phyloP scores from a whole-genome alignment of 768 basidiomycete species.

The Tephrocybe sp. region DNA sequence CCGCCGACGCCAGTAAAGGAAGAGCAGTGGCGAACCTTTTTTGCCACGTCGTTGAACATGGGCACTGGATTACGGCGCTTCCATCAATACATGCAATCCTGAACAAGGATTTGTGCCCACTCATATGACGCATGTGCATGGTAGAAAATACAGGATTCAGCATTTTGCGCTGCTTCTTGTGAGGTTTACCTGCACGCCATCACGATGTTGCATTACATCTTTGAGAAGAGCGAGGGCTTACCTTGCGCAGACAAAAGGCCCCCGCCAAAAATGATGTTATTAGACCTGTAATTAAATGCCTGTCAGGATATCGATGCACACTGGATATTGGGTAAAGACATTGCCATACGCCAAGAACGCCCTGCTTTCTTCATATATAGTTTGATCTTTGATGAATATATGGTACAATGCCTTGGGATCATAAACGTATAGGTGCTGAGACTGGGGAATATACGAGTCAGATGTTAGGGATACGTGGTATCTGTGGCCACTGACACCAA shows the following conservation, averaged over 20 bases:
- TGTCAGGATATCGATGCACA: neutral
- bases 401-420: slow-evolving; percentile 17
- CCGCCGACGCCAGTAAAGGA: too few relatives aligned
- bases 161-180: slow-evolving; percentile 20
- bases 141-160: slow-evolving; percentile 20
- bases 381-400: slow-evolving; percentile 17
- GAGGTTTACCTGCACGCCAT: slow-evolving; percentile 9
- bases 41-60: slow-evolving; percentile 17
- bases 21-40: slow-evolving; percentile 6
- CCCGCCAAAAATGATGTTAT: slow-evolving; percentile 9
- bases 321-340: too few relatives aligned
- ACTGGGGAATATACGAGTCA: neutral
- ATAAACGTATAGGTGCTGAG: slow-evolving; percentile 9
- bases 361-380: slow-evolving; percentile 14
- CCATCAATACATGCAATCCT: too few relatives aligned
- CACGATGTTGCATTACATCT: neutral
- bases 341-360: slow-evolving; percentile 12
- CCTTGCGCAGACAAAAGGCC: slow-evolving; percentile 16
- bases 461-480: neutral
- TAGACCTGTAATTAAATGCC: neutral
- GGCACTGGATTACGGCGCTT: slow-evolving; percentile 10
- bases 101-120: neutral
- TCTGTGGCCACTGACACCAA: slow-evolving; percentile 6
- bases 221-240: too few relatives aligned
- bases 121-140: slow-evolving; percentile 19